Conservation (phyloP, 2,329 filamentous ascomycete species). For the Cylindrodendrum hubeiense region DNA sequence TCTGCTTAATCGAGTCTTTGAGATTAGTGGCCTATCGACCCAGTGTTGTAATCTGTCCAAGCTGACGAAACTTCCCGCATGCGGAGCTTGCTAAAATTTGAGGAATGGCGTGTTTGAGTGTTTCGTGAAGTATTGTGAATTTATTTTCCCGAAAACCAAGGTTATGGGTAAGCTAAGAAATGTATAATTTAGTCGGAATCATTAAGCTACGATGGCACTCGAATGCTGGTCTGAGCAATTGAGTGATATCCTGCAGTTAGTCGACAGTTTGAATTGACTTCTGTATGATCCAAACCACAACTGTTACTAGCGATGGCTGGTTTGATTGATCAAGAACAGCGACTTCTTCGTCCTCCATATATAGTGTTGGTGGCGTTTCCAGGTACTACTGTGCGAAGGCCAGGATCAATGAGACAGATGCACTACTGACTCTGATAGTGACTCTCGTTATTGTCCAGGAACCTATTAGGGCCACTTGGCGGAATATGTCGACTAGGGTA, state of each 20-base stretch:
- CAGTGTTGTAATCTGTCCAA: not conserved
- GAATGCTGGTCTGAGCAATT: not conserved
- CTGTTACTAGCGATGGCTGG: not conserved
- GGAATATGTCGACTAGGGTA: not conserved
- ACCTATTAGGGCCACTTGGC: not conserved
- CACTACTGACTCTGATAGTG: not conserved
- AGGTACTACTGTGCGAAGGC: constrained; percentile 11
- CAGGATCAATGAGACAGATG: not conserved
- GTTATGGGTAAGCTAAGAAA: not conserved
- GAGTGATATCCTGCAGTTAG: not conserved
- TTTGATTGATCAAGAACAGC: not conserved
- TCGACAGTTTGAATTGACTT: not conserved
- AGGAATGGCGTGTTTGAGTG: not conserved
- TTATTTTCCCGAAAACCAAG: not conserved
- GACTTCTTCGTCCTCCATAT: not conserved
- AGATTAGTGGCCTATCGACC: not conserved
- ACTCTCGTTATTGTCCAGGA: not conserved
- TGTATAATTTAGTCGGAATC: not conserved
- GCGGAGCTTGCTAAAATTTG: not conserved
- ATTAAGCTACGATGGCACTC: not conserved
- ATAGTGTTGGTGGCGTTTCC: not conserved
- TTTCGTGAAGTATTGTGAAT: not conserved
- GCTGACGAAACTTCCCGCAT: not conserved
- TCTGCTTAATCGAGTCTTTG: no score
- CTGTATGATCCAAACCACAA: no score